Conservation (phyloP, 306 rosid genomes). For the Coriaria nepalensis region DNA sequence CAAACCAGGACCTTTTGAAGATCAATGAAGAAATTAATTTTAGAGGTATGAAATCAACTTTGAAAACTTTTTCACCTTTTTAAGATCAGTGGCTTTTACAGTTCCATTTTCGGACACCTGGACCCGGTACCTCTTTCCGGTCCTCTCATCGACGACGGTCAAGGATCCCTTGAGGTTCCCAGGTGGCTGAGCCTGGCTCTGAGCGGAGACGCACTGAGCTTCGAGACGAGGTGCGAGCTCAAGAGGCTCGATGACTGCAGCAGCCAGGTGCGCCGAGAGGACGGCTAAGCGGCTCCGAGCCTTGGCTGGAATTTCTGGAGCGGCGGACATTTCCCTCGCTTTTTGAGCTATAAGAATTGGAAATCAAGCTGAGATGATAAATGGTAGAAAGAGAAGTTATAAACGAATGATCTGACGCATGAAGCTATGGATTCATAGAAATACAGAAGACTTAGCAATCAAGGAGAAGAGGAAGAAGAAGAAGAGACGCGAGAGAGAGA, state of each 20-base stretch:
- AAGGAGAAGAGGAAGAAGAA: too few relatives aligned
- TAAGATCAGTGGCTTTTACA: conserved; percentile 56
- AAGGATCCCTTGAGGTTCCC: conserved; percentile 37
- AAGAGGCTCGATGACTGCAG: conserved; percentile 19
- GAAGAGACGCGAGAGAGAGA: neutral
- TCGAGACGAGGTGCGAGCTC: conserved; percentile 24
- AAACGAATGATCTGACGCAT: too few relatives aligned
- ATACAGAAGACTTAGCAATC: too few relatives aligned
- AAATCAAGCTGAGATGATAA: too few relatives aligned
- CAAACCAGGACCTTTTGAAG: too few relatives aligned
- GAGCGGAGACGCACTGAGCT: conserved; percentile 33
- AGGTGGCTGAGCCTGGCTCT: conserved; percentile 22
- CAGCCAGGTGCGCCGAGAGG: conserved; percentile 48
- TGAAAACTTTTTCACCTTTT: conserved; percentile 31
- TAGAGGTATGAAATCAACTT: too few relatives aligned
- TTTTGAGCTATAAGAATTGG: neutral
- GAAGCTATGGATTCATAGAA: too few relatives aligned
- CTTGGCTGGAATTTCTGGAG: conserved; percentile 21
- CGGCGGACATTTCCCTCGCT: conserved; percentile 24
- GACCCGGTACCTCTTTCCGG: conserved; percentile 48
- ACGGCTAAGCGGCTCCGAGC: conserved; percentile 66
- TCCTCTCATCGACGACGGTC: conserved; percentile 59
- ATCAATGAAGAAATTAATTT: too few relatives aligned
- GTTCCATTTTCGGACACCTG: conserved; percentile 58
- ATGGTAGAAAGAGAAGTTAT: too few relatives aligned